Evolutionary conservation across 192 early-diverging fungal species (phyloP), one percentile per base, ranked within the genome.

Genomic region (Mortierella hygrophila): DNA sequence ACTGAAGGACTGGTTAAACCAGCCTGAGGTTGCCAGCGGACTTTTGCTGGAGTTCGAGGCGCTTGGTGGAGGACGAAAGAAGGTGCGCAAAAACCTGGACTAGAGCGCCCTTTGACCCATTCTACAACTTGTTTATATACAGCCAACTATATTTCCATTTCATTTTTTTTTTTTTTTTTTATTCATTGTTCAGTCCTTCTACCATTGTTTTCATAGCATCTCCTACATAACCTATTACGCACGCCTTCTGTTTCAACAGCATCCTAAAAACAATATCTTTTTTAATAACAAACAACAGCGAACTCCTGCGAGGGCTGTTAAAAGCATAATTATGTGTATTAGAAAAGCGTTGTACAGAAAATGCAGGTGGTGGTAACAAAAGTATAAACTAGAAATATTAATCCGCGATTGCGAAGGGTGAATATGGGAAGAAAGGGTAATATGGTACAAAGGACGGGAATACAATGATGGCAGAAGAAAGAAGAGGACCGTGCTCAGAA

Each of bases 1-100:
- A 68, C 57, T 93, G 35, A 82, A 90, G 71, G 81, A 79, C 8
- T 93, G 92, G 92, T 72, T 90, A 49, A 79, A 82, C 42, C 82
- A 78, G 44, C 88, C 87, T 0, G 78, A 88, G 26, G 82, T 93
- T 23, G 82, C 81, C 18, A 71, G 47, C 13, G 89, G 83, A n/a
- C 60, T 93, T 16, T 57, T 92, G 32, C 83, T 81, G 26, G 92
- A 93, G 80, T 93, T 91, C 89, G 88, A 89, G 65, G 81, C 63
- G 0, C 69, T 88, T 23, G 83, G 84, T 57, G 84, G 88, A 2
- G 81, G 88, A 54, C 69, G 78, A 6, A 89, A 86, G 49, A 89
- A 89, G 55, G 44, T 79, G 0, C 60, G 77, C 15, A 88, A 88
- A 68, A 88, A 72, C 54, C 29, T 86, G 57, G 84, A 86, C 46